These are phyloP conservation scores for Kappamyces sp. DNA, from an alignment of 192 early-diverging fungal genomes.

Conservation along the genomic window DNA sequence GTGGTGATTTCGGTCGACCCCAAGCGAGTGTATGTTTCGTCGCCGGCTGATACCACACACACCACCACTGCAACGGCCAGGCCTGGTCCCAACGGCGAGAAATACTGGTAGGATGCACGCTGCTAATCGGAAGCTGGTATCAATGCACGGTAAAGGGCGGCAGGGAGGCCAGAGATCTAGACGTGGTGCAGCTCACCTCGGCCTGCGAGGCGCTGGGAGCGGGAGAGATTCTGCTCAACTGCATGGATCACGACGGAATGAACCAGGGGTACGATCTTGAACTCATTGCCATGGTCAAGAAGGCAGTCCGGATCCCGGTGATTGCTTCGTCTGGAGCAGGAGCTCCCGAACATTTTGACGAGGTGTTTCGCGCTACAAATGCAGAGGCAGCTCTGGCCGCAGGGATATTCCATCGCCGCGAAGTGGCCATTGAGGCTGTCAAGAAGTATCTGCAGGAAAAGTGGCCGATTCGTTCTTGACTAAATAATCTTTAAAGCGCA, in stretches of 20 bases:
- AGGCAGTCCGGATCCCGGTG: constrained; percentile 85
- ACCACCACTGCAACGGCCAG: constrained; percentile 61
- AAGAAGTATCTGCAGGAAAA: constrained; percentile 62
- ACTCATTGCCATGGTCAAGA: constrained; percentile 72
- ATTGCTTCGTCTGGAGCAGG: constrained; percentile 97
- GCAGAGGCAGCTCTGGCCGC: constrained; percentile 96
- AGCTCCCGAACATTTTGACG: constrained; percentile 73
- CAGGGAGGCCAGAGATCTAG: constrained; percentile 88
- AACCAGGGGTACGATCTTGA: constrained; percentile 95
- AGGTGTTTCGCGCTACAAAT: constrained; percentile 77
- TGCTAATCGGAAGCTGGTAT: constrained; percentile 66
- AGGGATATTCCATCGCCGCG: constrained; percentile 94
- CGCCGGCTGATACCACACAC: constrained; percentile 72
- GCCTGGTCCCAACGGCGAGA: constrained; percentile 87
- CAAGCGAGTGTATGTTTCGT: constrained; percentile 81
- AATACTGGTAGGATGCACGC: constrained; percentile 49
- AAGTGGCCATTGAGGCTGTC: constrained; percentile 83
- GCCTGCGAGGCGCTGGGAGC: constrained; percentile 88
- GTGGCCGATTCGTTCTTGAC: constrained; percentile 6
- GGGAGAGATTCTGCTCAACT: constrained; percentile 95
- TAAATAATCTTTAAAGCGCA: not conserved
- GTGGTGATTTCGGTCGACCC: constrained; percentile 99
- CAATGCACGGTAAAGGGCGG: constrained; percentile 99
- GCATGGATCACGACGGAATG: constrained; percentile 98
- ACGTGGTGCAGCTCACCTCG: constrained; percentile 84